Conservation (phyloP, 257 asterid genomes). For the Mitragyna speciosa region DNA sequence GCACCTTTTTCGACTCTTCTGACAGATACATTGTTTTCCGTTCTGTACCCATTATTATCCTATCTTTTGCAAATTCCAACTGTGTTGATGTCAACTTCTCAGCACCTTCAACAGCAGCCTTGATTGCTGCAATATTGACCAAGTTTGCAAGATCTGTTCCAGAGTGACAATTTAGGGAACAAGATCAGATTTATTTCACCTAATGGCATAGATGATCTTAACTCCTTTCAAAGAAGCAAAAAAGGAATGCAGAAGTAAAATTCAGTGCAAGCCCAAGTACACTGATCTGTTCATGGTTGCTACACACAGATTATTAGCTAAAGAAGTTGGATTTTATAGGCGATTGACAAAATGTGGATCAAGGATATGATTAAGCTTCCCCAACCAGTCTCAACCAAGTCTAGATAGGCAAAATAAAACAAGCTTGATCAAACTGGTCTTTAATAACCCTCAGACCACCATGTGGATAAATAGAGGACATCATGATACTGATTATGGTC, state of each 20-base stretch:
- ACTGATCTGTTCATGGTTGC: background rate
- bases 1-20: slow-evolving; percentile 92
- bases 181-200: slow-evolving; percentile 19
- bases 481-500: background rate
- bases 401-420: background rate
- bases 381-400: background rate
- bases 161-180: slow-evolving; percentile 18
- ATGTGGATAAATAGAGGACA: background rate
- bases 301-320: background rate
- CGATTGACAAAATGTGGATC: background rate
- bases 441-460: too few relatives aligned
- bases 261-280: background rate
- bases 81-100: slow-evolving; percentile 77
- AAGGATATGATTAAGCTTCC: background rate
- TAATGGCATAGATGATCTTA: background rate
- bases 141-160: slow-evolving; percentile 79
- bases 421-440: background rate
- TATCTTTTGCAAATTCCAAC: slow-evolving; percentile 94
- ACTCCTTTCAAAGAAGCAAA: background rate
- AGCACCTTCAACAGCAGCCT: slow-evolving; percentile 97
- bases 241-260: background rate
- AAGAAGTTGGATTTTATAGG: background rate
- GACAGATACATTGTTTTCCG: slow-evolving; percentile 92
- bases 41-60: slow-evolving; percentile 98
- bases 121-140: slow-evolving; percentile 95